Percentiles rank a stretch among this genome's conserved stretches.
These are phyloP conservation scores for Linnemannia zychae DNA, from an alignment of 192 early-diverging fungal genomes.

Conservation along the genomic window DNA sequence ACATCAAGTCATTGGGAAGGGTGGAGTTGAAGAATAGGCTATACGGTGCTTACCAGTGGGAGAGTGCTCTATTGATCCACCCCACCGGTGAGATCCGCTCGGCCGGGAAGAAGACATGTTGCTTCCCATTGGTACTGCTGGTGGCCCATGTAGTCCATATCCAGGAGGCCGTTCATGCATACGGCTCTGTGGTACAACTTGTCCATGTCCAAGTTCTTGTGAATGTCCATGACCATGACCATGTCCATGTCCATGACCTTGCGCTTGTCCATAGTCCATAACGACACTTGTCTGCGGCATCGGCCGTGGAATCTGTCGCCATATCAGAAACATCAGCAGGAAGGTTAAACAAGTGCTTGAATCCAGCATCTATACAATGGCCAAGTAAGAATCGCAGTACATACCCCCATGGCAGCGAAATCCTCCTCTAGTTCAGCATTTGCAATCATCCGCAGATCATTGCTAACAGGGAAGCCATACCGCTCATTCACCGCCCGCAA, in stretches of 20 bases:
- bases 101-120: constrained; percentile 1
- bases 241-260: background rate
- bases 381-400: background rate
- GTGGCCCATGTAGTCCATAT: background rate
- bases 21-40: too few relatives aligned
- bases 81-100: background rate
- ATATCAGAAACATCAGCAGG: background rate
- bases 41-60: background rate
- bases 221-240: background rate
- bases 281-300: constrained; percentile 5
- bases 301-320: constrained; percentile 7
- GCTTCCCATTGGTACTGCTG: background rate
- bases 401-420: constrained; percentile 54
- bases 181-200: background rate
- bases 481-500: constrained; percentile 57
- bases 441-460: constrained; percentile 40
- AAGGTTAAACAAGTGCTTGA: background rate
- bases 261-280: background rate
- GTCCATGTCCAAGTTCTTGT: background rate
- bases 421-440: constrained; percentile 59
- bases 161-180: background rate
- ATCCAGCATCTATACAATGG: background rate
- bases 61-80: background rate
- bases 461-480: constrained; percentile 57
- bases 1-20: too few relatives aligned